A percentile compares a stretch with the other conserved stretches of the same genome.
phyloP scores from a whole-genome alignment of 495 filamentous ascomycete species.

The Penicillium parvum region DNA sequence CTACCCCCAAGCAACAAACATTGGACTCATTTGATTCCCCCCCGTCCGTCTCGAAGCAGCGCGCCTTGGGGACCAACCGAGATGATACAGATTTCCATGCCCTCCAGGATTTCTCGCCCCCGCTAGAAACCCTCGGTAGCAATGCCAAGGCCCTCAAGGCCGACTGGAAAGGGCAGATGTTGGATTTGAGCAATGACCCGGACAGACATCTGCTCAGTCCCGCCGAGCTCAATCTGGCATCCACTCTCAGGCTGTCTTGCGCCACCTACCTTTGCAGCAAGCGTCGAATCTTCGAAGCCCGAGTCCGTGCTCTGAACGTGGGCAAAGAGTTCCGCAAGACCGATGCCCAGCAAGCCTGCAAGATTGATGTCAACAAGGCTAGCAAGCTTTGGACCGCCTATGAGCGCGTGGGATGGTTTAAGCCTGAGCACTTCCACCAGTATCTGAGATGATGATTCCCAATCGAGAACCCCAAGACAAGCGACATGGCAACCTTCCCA shows the following conservation, averaged over 20 bases:
- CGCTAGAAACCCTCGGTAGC: constrained; percentile 56
- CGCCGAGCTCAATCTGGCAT: constrained; percentile 73
- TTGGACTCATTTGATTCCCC: constrained; percentile 42
- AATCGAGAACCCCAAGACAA: too few species aligned
- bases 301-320: constrained; percentile 61
- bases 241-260: constrained; percentile 77
- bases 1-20: constrained; percentile 44
- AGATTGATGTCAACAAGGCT: constrained; percentile 98
- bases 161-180: constrained; percentile 79
- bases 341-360: constrained; percentile 94
- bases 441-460: constrained; percentile 45
- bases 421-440: constrained; percentile 54
- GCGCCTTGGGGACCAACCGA: constrained; percentile 54
- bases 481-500: background rate
- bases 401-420: constrained; percentile 86
- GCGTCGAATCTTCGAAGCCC: constrained; percentile 81
- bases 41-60: constrained; percentile 36
- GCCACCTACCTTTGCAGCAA: constrained; percentile 94
- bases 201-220: constrained; percentile 71
- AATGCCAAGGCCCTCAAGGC: constrained; percentile 71
- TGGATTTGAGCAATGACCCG: constrained; percentile 77
- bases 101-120: constrained; percentile 74
- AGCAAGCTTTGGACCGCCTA: constrained; percentile 93
- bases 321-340: constrained; percentile 94
- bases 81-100: constrained; percentile 86